These are phyloP conservation scores for Hydrangea macrophylla DNA, from an alignment of 148 eudicot species.

Conservation along the genomic window DNA sequence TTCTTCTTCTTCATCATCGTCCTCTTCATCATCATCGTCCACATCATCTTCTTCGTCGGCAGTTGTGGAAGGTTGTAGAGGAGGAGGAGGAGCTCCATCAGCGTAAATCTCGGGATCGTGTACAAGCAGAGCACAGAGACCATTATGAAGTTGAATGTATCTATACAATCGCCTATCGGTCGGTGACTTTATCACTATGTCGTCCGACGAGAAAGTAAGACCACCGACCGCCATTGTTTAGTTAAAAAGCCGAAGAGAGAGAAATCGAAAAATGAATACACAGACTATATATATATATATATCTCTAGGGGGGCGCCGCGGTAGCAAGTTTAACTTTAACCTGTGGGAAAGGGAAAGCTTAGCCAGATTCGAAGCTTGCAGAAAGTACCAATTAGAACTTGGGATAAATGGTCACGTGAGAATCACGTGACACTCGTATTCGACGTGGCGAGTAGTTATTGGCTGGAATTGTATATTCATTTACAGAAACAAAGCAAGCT, in stretches of 20 bases:
- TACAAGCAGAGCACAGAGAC: conserved; percentile 77
- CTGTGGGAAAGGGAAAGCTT: too few species aligned
- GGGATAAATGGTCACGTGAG: neutral
- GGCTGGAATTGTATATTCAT: too few species aligned
- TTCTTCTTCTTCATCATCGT: conserved; percentile 23
- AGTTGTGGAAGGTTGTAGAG: neutral
- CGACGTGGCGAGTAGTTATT: neutral
- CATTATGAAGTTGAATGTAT: conserved; percentile 67
- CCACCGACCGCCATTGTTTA: conserved; percentile 40
- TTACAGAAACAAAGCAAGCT: too few species aligned
- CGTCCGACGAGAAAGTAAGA: conserved; percentile 56
- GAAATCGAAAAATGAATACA: neutral
- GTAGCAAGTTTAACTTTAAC: too few species aligned
- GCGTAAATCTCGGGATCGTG: conserved; percentile 84
- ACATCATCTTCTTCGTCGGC: conserved; percentile 27
- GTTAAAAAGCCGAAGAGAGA: neutral
- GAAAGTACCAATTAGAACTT: too few species aligned
- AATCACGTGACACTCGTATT: neutral
- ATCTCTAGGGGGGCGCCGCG: too few species aligned
- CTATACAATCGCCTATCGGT: conserved; percentile 68
- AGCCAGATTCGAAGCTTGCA: too few species aligned
- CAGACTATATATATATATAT: conserved; percentile 5
- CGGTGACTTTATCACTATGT: conserved; percentile 63
- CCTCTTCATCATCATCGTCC: conserved; percentile 15
- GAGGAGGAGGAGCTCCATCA: conserved; percentile 10